Conservation (phyloP, 805 yeast species). For the Candida andamanensis region DNA sequence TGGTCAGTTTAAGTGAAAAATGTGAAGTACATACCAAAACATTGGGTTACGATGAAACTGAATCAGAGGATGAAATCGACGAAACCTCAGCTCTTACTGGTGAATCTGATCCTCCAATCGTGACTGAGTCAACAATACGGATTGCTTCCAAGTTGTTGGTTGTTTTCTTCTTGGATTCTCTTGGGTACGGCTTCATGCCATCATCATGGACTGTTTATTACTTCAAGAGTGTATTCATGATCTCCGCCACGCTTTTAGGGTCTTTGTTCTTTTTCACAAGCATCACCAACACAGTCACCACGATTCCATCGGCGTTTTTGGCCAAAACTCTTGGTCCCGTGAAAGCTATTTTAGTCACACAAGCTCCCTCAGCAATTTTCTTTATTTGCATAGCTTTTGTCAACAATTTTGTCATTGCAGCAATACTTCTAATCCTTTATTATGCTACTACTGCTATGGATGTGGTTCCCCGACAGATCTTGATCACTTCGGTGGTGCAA, state of each 20-base stretch:
- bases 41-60: conserved; percentile 1
- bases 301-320: conserved; percentile 70
- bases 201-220: conserved; percentile 85
- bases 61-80: neutral
- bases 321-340: conserved; percentile 73
- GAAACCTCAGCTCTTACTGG: conserved; percentile 8
- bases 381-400: conserved; percentile 38
- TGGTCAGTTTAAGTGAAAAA: conserved; percentile 45
- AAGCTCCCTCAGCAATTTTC: conserved; percentile 71
- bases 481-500: conserved; percentile 63
- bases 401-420: conserved; percentile 38
- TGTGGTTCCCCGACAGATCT: conserved; percentile 84
- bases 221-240: conserved; percentile 52
- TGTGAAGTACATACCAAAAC: conserved; percentile 42
- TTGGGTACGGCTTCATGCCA: conserved; percentile 87
- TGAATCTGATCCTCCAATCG: conserved; percentile 3
- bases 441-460: conserved; percentile 76
- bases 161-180: conserved; percentile 77
- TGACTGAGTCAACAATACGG: conserved; percentile 7
- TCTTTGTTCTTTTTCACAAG: conserved; percentile 61
- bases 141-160: conserved; percentile 39
- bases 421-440: conserved; percentile 48
- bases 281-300: conserved; percentile 58
- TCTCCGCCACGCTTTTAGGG: conserved; percentile 59
- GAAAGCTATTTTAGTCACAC: conserved; percentile 66